A percentile compares a stretch with the other conserved stretches of the same genome.
Conservation (phyloP, 208 protist species). For the Trypanosoma vivax region DNA sequence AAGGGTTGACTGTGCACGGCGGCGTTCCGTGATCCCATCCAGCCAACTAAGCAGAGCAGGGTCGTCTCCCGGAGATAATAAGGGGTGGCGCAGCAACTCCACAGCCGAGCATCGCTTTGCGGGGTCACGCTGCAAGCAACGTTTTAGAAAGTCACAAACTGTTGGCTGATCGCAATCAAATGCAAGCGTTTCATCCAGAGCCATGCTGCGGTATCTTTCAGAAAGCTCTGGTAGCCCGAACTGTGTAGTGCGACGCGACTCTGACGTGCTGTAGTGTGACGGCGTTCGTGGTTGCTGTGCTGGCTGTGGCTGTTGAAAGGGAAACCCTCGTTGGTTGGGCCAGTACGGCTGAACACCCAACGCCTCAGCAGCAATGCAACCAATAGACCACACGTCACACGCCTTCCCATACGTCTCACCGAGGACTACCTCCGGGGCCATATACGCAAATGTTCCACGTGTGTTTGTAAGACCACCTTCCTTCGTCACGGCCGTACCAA, state of each 20-base stretch:
- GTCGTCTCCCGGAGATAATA: constrained; percentile 20
- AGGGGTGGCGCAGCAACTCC: constrained; percentile 40
- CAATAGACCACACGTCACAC: constrained; percentile 93
- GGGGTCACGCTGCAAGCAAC: constrained; percentile 61
- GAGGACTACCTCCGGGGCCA: constrained; percentile 88
- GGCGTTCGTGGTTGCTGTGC: background rate
- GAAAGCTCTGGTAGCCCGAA: constrained; percentile 60
- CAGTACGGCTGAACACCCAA: constrained; percentile 24
- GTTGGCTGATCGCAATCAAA: constrained; percentile 51
- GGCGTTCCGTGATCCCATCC: background rate
- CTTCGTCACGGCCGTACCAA: constrained; percentile 71
- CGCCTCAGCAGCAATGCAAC: constrained; percentile 91
- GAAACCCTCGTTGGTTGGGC: background rate
- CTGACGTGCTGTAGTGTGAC: background rate
- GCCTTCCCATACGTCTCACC: constrained; percentile 83
- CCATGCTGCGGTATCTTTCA: constrained; percentile 63
- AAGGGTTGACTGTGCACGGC: background rate
- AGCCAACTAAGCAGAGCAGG: constrained; percentile 44
- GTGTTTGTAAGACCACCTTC: constrained; percentile 36
- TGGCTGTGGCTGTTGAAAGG: too few species aligned
- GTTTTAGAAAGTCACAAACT: constrained; percentile 44
- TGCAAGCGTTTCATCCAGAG: constrained; percentile 26
- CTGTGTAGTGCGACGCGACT: constrained; percentile 32
- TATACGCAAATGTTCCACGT: constrained; percentile 84
- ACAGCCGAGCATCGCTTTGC: constrained; percentile 27